phyloP scores from a whole-genome alignment of 176 grass and related monocot species.

The Alopecurus myosuroides region DNA sequence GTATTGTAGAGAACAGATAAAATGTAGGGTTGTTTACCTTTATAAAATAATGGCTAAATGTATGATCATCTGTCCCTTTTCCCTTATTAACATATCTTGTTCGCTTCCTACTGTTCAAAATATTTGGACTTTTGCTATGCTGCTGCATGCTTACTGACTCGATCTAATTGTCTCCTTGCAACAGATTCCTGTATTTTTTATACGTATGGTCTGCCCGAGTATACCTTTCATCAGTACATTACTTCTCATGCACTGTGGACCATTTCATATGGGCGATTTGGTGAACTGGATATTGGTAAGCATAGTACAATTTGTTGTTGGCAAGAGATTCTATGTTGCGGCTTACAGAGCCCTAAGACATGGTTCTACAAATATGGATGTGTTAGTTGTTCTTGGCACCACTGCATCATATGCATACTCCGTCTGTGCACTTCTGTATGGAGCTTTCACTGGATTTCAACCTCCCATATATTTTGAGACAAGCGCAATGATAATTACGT shows the following conservation, averaged over 20 bases:
- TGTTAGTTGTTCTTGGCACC: slow-evolving; percentile 90
- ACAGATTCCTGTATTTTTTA: slow-evolving; percentile 97
- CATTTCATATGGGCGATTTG: slow-evolving; percentile 75
- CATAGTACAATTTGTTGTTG: slow-evolving; percentile 88
- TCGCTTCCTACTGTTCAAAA: not conserved
- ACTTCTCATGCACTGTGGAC: slow-evolving; percentile 66
- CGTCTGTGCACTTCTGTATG: slow-evolving; percentile 72
- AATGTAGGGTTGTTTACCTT: not conserved
- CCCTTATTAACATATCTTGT: not conserved
- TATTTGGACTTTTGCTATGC: not conserved
- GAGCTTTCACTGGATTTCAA: slow-evolving; percentile 57
- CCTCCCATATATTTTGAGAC: slow-evolving; percentile 97
- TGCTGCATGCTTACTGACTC: slow-evolving; percentile 12
- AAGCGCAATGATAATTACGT: slow-evolving; percentile 99
- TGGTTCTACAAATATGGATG: slow-evolving; percentile 97
- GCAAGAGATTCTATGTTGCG: slow-evolving; percentile 73
- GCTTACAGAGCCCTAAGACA: slow-evolving; percentile 76
- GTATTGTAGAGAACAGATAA: not conserved
- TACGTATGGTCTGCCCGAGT: slow-evolving; percentile 77
- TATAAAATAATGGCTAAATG: not conserved
- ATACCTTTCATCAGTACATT: slow-evolving; percentile 66
- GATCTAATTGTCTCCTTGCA: slow-evolving; percentile 24
- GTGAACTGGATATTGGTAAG: slow-evolving; percentile 84
- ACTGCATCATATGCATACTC: slow-evolving; percentile 92
- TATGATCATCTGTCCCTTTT: not conserved